phyloP scores from a whole-genome alignment of 2,329 filamentous ascomycete genomes.

The Colletotrichum lentis region DNA sequence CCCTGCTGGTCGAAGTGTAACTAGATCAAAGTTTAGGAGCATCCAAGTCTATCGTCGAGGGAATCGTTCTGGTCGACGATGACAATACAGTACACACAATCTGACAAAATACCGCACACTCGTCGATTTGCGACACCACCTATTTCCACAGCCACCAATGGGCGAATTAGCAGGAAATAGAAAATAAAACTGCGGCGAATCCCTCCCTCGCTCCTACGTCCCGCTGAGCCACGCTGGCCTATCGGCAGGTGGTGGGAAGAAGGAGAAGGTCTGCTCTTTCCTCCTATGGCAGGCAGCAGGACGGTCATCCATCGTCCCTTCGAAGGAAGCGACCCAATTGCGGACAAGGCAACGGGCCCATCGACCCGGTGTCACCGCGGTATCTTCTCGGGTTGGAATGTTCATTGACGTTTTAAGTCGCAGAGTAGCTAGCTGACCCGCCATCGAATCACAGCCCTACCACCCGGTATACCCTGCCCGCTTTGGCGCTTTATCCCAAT shows the following conservation, averaged over 20 bases:
- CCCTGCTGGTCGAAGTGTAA: neutral
- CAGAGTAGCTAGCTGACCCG: too few relatives aligned
- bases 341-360: too few relatives aligned
- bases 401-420: too few relatives aligned
- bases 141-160: neutral
- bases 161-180: neutral
- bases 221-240: neutral
- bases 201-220: neutral
- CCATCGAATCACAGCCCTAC: too few relatives aligned
- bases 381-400: too few relatives aligned
- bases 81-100: neutral
- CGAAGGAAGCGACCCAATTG: too few relatives aligned
- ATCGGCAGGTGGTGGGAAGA: neutral
- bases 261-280: neutral
- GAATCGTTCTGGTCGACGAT: too few relatives aligned
- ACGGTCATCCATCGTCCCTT: neutral
- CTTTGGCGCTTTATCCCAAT: neutral
- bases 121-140: neutral
- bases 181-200: neutral
- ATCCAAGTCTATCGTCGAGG: too few relatives aligned
- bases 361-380: too few relatives aligned
- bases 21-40: too few relatives aligned
- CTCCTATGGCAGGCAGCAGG: conserved; percentile 19
- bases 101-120: neutral
- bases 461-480: too few relatives aligned